Evolutionary conservation across 345 rosid species (phyloP).

Genomic region (Diplotaxis tenuifolia): DNA sequence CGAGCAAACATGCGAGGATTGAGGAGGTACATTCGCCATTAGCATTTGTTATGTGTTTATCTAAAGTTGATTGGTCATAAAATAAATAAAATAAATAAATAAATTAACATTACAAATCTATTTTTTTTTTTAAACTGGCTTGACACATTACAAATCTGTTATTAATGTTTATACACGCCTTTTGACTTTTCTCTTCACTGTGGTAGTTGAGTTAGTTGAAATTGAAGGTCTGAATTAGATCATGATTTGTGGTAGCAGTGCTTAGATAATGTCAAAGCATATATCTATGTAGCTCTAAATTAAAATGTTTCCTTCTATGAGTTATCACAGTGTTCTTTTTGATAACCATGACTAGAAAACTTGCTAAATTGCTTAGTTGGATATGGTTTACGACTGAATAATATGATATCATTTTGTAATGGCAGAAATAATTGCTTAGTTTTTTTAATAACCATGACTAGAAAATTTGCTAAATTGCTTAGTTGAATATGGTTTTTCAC

Average conservation of each 20-base stretch:
- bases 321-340: too few species aligned
- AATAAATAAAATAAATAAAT: slow-evolving; percentile 1
- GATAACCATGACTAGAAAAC: background rate
- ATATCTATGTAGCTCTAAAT: too few species aligned
- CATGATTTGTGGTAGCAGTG: slow-evolving; percentile 16
- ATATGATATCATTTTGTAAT: background rate
- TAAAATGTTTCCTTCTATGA: too few species aligned
- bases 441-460: background rate
- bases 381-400: background rate
- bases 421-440: background rate
- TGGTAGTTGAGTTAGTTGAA: slow-evolving; percentile 38
- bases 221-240: slow-evolving; percentile 3
- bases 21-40: slow-evolving; percentile 45
- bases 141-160: background rate
- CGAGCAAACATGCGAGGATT: slow-evolving; percentile 54
- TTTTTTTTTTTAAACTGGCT: too few species aligned
- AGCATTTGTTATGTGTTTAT: slow-evolving; percentile 3
- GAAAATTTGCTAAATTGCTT: background rate
- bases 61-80: slow-evolving; percentile 4
- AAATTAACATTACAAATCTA: background rate
- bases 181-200: slow-evolving; percentile 16
- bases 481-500: background rate
- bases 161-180: background rate
- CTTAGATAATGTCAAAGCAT: too few species aligned
- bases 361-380: background rate